Conservation (phyloP, 768 basidiomycete species). For the Macrocybe gigantea region DNA sequence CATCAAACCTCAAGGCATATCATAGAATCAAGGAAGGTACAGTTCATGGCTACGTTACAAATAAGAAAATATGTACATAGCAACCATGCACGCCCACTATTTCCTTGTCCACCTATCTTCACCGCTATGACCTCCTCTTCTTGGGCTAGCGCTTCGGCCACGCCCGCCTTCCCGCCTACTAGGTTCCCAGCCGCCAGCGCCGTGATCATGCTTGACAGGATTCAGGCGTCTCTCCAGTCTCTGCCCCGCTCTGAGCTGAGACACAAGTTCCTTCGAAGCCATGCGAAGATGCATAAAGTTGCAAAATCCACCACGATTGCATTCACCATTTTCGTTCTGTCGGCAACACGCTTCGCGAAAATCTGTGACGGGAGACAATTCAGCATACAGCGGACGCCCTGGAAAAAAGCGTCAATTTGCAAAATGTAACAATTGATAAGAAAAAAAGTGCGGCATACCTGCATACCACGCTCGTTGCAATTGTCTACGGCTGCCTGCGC, state of each 20-base stretch:
- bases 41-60: too few species aligned
- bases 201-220: slow-evolving; percentile 54
- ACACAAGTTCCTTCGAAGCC: slow-evolving; percentile 79
- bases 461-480: slow-evolving; percentile 98
- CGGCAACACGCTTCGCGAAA: slow-evolving; percentile 98
- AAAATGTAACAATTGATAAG: neutral
- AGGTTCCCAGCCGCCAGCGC: slow-evolving; percentile 85
- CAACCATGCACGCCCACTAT: slow-evolving; percentile 10
- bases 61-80: too few species aligned
- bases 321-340: slow-evolving; percentile 98
- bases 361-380: slow-evolving; percentile 96
- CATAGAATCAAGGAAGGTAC: too few species aligned
- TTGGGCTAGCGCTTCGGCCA: slow-evolving; percentile 70
- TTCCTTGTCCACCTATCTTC: slow-evolving; percentile 79
- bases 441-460: slow-evolving; percentile 42
- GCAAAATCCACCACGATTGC: slow-evolving; percentile 96
- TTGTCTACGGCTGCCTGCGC: slow-evolving; percentile 90
- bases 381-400: slow-evolving; percentile 95
- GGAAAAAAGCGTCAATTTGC: slow-evolving; percentile 2
- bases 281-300: slow-evolving; percentile 98
- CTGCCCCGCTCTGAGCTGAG: slow-evolving; percentile 75
- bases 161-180: slow-evolving; percentile 57
- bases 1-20: too few species aligned
- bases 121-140: slow-evolving; percentile 56
- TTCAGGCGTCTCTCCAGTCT: slow-evolving; percentile 75